These are phyloP conservation scores for Boechera retrofracta DNA, from an alignment of 345 rosid species.

Conservation along the genomic window DNA sequence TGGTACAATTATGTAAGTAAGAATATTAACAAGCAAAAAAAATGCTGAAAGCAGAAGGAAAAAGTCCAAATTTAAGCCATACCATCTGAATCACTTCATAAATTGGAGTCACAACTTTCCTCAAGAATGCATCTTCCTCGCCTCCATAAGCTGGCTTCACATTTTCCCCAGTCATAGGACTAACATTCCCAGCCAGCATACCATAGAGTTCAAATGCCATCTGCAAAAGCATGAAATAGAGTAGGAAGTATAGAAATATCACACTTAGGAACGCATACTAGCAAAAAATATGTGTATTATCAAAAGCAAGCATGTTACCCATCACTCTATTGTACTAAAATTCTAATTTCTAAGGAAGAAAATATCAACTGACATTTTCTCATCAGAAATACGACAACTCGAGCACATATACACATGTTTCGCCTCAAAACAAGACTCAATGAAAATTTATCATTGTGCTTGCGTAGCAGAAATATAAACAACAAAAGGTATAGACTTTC, in stretches of 20 bases:
- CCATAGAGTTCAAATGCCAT: constrained; percentile 99
- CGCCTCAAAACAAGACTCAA: background rate
- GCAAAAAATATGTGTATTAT: background rate
- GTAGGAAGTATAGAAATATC: background rate
- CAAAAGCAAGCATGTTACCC: constrained; percentile 6
- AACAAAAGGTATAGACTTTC: background rate
- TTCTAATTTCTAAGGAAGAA: background rate
- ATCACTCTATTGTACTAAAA: background rate
- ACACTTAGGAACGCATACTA: background rate
- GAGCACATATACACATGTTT: background rate
- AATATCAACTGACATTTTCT: background rate
- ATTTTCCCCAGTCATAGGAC: constrained; percentile 98
- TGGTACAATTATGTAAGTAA: constrained; percentile 27
- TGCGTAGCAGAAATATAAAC: constrained; percentile 9
- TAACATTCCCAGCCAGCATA: constrained; percentile 96
- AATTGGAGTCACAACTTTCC: constrained; percentile 89
- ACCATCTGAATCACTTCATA: constrained; percentile 87
- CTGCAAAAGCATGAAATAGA: constrained; percentile 46
- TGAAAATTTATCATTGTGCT: background rate
- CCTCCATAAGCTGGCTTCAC: constrained; percentile 98
- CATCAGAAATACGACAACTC: constrained; percentile 16
- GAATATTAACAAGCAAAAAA: constrained; percentile 10
- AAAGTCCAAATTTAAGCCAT: constrained; percentile 1
- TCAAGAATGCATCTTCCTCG: constrained; percentile 95
- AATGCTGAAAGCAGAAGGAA: constrained; percentile 17